Evolutionary conservation across 2,329 filamentous ascomycete genomes (phyloP).

Genomic region (Pyrenochaeta sp.): DNA sequence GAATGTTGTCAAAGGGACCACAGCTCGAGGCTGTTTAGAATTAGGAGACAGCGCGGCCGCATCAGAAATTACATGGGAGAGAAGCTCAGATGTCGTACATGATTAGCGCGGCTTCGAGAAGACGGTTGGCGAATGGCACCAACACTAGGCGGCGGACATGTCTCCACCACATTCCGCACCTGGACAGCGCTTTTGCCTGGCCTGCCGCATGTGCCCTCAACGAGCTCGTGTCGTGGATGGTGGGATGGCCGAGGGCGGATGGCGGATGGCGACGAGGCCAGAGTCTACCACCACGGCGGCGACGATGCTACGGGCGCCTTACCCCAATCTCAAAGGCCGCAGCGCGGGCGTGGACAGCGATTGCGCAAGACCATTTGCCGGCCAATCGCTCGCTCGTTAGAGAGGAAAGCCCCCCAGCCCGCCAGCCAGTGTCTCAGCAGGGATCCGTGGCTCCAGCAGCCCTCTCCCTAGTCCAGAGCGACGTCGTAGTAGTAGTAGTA

Average conservation of each 20-base stretch:
- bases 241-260: constrained; percentile 2
- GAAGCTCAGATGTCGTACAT: constrained; percentile 24
- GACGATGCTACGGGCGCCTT: no score
- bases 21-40: constrained; percentile 23
- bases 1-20: constrained; percentile 20
- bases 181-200: constrained; percentile 13
- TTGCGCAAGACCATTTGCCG: neutral
- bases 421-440: neutral
- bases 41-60: constrained; percentile 23
- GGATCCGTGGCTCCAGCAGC: neutral
- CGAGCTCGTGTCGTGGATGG: constrained; percentile 17
- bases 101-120: constrained; percentile 17
- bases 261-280: no score
- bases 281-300: no score
- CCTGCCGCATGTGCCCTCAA: constrained; percentile 8
- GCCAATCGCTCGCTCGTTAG: neutral
- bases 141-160: constrained; percentile 10
- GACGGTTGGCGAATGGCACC: constrained; percentile 10
- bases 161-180: constrained; percentile 20
- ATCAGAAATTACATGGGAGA: constrained; percentile 23
- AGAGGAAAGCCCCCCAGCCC: no score
- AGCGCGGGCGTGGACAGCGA: neutral
- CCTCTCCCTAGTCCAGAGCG: neutral
- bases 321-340: no score
- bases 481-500: no score